phyloP scores from a whole-genome alignment of 1,284 basidiomycete genomes.

The Rhodotorula glutinis region DNA sequence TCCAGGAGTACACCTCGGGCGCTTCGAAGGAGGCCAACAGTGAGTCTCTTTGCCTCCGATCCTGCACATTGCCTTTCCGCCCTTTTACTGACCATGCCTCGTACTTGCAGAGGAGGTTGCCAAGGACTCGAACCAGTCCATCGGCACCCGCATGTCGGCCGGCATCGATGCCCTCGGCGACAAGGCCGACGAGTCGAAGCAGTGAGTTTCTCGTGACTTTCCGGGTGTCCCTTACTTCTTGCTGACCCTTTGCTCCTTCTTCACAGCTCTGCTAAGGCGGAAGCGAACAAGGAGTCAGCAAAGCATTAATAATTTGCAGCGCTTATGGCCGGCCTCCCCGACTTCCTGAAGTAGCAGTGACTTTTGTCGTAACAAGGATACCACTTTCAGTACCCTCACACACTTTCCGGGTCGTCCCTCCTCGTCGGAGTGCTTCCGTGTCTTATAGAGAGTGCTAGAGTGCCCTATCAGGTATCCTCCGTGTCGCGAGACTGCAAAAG shows the following conservation, averaged over 20 bases:
- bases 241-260: neutral
- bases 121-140: conserved; percentile 37
- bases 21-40: conserved; percentile 30
- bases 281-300: conserved; percentile 16
- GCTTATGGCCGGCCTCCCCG: neutral
- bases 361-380: neutral
- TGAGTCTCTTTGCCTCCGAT: neutral
- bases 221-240: too few relatives aligned
- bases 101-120: conserved; percentile 29
- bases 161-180: conserved; percentile 32
- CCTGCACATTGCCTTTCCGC: too few relatives aligned
- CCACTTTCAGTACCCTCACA: neutral
- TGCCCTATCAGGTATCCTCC: too few relatives aligned
- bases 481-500: too few relatives aligned
- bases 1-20: conserved; percentile 7
- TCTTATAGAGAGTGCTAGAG: too few relatives aligned
- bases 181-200: conserved; percentile 36
- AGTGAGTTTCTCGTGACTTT: neutral
- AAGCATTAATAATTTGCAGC: conserved; percentile 10
- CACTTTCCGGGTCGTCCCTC: too few relatives aligned
- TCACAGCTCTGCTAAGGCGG: conserved; percentile 9
- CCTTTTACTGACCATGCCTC: neutral
- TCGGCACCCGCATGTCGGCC: conserved; percentile 34
- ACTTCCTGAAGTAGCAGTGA: conserved; percentile 3
- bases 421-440: too few relatives aligned